Conservation (phyloP, 768 basidiomycete species). For the Hortiboletus campestris region DNA sequence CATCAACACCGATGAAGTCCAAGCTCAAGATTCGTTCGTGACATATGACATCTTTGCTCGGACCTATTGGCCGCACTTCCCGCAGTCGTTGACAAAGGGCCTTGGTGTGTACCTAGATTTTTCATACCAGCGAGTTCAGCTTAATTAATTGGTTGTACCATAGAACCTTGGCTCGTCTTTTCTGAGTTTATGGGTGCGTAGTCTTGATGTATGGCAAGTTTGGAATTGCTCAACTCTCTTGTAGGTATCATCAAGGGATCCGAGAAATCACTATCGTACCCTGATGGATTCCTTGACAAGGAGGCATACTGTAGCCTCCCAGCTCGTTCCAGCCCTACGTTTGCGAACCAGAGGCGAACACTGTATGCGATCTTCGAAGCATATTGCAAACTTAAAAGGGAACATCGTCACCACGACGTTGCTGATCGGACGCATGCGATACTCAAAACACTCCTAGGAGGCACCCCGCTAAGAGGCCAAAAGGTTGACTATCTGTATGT, state of each 20-base stretch:
- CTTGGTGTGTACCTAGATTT: too few species aligned
- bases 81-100: too few species aligned
- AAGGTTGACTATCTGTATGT: constrained; percentile 58
- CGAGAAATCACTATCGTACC: constrained; percentile 42
- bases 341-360: constrained; percentile 45
- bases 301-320: constrained; percentile 48
- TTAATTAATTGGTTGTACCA: too few species aligned
- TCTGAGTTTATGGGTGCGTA: constrained; percentile 62
- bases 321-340: constrained; percentile 50
- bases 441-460: constrained; percentile 34
- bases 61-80: background rate
- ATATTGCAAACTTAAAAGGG: constrained; percentile 48
- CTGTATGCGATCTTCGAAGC: constrained; percentile 54
- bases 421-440: constrained; percentile 65
- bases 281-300: constrained; percentile 41
- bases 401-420: constrained; percentile 46
- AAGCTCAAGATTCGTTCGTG: constrained; percentile 31
- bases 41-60: constrained; percentile 48
- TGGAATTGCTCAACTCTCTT: background rate
- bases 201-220: background rate
- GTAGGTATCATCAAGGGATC: constrained; percentile 69
- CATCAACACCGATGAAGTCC: constrained; percentile 8
- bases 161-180: constrained; percentile 27
- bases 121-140: too few species aligned
- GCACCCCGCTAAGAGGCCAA: constrained; percentile 34